These are phyloP conservation scores for Pseudogymnoascus sp. DNA, from an alignment of 2,329 filamentous ascomycete genomes.

Conservation along the genomic window DNA sequence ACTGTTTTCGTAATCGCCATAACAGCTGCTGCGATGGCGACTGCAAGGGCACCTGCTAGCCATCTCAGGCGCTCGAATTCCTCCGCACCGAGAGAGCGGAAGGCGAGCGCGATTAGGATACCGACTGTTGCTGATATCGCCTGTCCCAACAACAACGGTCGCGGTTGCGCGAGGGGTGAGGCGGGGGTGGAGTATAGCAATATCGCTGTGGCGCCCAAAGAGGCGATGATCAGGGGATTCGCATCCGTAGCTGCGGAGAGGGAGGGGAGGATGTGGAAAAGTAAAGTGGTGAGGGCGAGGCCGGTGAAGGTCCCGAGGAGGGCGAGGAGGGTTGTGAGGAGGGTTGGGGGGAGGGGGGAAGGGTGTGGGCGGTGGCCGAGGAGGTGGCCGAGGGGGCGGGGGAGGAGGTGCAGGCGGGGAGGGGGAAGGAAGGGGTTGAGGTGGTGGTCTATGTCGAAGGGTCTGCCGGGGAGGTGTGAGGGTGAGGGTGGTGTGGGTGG, in stretches of 20 bases:
- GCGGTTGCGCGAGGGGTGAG: constrained; percentile 64
- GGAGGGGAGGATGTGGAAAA: constrained; percentile 55
- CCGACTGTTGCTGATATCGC: constrained; percentile 53
- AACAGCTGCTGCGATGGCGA: constrained; percentile 51
- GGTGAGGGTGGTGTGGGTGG: background rate
- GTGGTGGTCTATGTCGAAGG: constrained; percentile 71
- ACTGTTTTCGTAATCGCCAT: constrained; percentile 67
- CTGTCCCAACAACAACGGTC: constrained; percentile 62
- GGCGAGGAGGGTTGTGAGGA: constrained; percentile 39
- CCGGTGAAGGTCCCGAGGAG: constrained; percentile 57
- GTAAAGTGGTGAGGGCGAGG: constrained; percentile 53
- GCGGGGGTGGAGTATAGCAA: constrained; percentile 66
- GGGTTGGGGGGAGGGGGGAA: constrained; percentile 12
- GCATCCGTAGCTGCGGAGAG: constrained; percentile 58
- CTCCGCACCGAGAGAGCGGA: constrained; percentile 42
- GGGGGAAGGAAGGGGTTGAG: constrained; percentile 63
- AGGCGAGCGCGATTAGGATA: constrained; percentile 56
- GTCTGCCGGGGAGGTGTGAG: constrained; percentile 29
- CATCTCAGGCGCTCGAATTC: constrained; percentile 47
- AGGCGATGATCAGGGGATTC: constrained; percentile 44
- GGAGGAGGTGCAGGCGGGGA: constrained; percentile 56
- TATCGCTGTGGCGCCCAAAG: constrained; percentile 62
- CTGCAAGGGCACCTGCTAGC: constrained; percentile 57
- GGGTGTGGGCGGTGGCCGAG: constrained; percentile 58
- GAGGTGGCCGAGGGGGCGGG: constrained; percentile 58